Percentiles rank a stretch among this genome's conserved stretches.
These are phyloP conservation scores for Hypomyces rosellus DNA, from an alignment of 2,329 filamentous ascomycete species.

Conservation along the genomic window DNA sequence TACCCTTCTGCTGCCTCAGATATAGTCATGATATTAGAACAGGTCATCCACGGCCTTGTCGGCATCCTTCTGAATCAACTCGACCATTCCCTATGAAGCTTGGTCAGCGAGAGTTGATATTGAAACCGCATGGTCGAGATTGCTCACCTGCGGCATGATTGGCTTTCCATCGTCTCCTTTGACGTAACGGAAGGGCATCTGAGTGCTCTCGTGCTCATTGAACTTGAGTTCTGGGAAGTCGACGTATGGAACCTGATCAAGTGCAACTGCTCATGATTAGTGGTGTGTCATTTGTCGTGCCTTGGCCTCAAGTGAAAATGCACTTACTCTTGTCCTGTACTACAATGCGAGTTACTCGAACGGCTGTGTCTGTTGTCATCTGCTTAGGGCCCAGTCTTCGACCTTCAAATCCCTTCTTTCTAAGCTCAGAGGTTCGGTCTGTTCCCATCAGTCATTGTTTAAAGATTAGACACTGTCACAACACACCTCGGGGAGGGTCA, in stretches of 20 bases:
- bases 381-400: conserved; percentile 85
- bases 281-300: conserved; percentile 1
- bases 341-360: conserved; percentile 85
- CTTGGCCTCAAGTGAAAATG: not conserved
- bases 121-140: too few relatives aligned
- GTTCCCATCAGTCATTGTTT: conserved; percentile 2
- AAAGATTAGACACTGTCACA: conserved; percentile 2
- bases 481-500: conserved; percentile 81
- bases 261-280: conserved; percentile 49
- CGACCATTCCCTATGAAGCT: conserved; percentile 72
- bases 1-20: not conserved
- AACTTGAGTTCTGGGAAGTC: conserved; percentile 88
- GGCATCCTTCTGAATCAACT: conserved; percentile 86
- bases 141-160: conserved; percentile 80
- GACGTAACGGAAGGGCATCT: conserved; percentile 98
- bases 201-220: conserved; percentile 84
- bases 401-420: conserved; percentile 86
- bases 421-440: conserved; percentile 94
- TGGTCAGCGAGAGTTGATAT: not conserved
- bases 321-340: conserved; percentile 71
- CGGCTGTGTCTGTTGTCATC: conserved; percentile 98
- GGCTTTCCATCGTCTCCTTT: conserved; percentile 66
- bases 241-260: conserved; percentile 74
- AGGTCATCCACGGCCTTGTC: conserved; percentile 88
- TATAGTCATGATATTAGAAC: conserved; percentile 43